Conservation (phyloP, 2,329 filamentous ascomycete genomes). For the Incumbomyces lentus region DNA sequence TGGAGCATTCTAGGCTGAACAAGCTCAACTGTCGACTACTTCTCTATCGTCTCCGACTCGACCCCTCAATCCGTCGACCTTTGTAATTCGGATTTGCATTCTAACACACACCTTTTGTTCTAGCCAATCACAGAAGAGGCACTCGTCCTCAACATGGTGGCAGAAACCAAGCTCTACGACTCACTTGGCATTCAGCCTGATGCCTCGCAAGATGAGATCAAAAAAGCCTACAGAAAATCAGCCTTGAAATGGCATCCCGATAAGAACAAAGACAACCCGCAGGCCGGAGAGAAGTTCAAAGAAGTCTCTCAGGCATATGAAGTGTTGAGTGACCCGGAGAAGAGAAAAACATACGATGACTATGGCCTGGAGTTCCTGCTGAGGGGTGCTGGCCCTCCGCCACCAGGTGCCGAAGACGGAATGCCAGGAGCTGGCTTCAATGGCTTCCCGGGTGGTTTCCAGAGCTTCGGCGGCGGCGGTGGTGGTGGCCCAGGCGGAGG, state of each 20-base stretch:
- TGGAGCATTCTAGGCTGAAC: slow-evolving; percentile 6
- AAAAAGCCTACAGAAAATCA: slow-evolving; percentile 86
- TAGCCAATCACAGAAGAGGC: slow-evolving; percentile 11
- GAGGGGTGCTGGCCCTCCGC: slow-evolving; percentile 62
- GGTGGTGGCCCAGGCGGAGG: slow-evolving; percentile 42
- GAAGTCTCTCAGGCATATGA: slow-evolving; percentile 97
- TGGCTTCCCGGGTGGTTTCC: slow-evolving; percentile 37
- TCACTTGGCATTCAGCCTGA: slow-evolving; percentile 66
- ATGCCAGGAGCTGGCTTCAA: slow-evolving; percentile 40
- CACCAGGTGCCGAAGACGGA: slow-evolving; percentile 46
- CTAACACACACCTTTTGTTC: slow-evolving; percentile 5
- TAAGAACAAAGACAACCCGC: slow-evolving; percentile 89
- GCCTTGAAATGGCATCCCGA: slow-evolving; percentile 91
- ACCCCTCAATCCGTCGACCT: slow-evolving; percentile 9
- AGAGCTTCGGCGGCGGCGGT: slow-evolving; percentile 38
- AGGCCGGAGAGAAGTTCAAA: slow-evolving; percentile 89
- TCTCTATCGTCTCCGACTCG: background rate
- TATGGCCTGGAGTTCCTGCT: slow-evolving; percentile 89
- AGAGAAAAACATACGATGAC: slow-evolving; percentile 89
- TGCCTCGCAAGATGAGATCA: slow-evolving; percentile 86
- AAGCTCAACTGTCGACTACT: background rate
- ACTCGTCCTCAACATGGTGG: slow-evolving; percentile 57
- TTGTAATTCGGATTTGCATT: slow-evolving; percentile 8
- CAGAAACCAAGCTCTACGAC: slow-evolving; percentile 94
- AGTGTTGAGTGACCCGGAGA: slow-evolving; percentile 93